Evolutionary conservation across 768 basidiomycete genomes (phyloP).

Genomic region (Trametes sanguinea): DNA sequence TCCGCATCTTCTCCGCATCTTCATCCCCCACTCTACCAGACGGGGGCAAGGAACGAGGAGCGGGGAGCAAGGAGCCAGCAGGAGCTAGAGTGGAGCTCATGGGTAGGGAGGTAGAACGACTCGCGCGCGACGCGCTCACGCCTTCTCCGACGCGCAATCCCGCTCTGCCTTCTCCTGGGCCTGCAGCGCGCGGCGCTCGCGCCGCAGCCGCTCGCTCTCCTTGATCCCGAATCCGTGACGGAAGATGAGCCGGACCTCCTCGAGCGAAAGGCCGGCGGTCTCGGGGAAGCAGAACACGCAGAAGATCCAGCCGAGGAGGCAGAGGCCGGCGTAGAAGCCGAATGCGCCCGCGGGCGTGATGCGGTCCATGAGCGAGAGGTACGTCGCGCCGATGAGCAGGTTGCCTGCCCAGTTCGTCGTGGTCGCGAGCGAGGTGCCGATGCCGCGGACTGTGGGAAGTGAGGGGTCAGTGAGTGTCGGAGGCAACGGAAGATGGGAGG

Average conservation of each 20-base stretch:
- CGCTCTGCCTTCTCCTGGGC: slow-evolving; percentile 1
- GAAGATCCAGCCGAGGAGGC: slow-evolving; percentile 69
- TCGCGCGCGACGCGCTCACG: not conserved
- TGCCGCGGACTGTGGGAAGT: slow-evolving; percentile 57
- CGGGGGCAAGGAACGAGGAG: too few species aligned
- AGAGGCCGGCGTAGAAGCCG: slow-evolving; percentile 75
- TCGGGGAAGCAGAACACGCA: slow-evolving; percentile 75
- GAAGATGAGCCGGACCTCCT: slow-evolving; percentile 67
- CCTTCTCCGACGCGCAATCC: slow-evolving; percentile 8
- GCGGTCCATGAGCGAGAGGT: slow-evolving; percentile 72
- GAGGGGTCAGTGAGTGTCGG: not conserved
- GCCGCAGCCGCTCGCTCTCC: slow-evolving; percentile 54
- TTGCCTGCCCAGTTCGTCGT: slow-evolving; percentile 81
- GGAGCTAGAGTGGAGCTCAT: too few species aligned
- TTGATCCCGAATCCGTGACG: slow-evolving; percentile 62
- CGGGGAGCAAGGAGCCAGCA: too few species aligned
- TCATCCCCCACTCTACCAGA: too few species aligned
- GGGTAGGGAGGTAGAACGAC: too few species aligned
- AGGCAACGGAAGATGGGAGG: not conserved
- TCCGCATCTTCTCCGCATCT: too few species aligned
- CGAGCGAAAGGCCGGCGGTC: slow-evolving; percentile 71
- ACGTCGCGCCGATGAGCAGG: slow-evolving; percentile 76
- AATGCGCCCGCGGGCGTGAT: slow-evolving; percentile 79
- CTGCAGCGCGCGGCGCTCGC: slow-evolving; percentile 40
- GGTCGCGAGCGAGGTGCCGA: slow-evolving; percentile 74